These are phyloP conservation scores for Ceratobasidium sp. DNA, from an alignment of 1,284 basidiomycete species.

Conservation along the genomic window DNA sequence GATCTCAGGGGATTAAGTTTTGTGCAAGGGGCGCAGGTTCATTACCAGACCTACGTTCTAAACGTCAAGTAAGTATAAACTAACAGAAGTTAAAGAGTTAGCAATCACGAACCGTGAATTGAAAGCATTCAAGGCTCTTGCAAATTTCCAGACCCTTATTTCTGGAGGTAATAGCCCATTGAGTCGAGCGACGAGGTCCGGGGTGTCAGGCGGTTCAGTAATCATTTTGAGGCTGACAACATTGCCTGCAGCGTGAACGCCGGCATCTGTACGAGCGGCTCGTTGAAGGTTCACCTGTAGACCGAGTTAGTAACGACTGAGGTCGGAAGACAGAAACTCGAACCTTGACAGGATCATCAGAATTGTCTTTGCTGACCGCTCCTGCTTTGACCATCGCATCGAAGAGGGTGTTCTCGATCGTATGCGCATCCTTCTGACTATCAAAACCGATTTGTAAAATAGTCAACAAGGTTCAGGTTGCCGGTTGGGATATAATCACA, in stretches of 20 bases:
- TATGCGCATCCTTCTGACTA: conserved; percentile 69
- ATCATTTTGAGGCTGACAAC: conserved; percentile 92
- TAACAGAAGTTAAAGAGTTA: neutral
- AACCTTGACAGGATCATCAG: conserved; percentile 89
- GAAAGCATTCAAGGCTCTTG: conserved; percentile 91
- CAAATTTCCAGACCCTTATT: conserved; percentile 92
- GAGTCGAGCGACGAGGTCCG: conserved; percentile 75
- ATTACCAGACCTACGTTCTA: conserved; percentile 23
- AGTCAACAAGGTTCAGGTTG: conserved; percentile 25
- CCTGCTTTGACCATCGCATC: conserved; percentile 88
- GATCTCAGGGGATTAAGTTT: neutral
- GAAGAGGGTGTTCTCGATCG: conserved; percentile 93
- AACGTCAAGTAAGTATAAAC: neutral
- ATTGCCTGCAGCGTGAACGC: conserved; percentile 97
- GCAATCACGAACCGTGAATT: conserved; percentile 53
- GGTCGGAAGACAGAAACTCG: conserved; percentile 36
- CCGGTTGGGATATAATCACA: conserved; percentile 64
- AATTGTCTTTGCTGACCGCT: conserved; percentile 91
- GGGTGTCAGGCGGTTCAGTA: conserved; percentile 65
- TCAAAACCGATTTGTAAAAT: conserved; percentile 47
- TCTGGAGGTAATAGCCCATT: conserved; percentile 89
- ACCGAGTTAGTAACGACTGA: neutral
- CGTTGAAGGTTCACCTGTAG: conserved; percentile 76
- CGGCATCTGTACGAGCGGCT: conserved; percentile 95
- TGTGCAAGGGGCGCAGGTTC: neutral